Base-by-base conservation (phyloP, 192 early-diverging fungal species). In the Lunasporangiospora selenospora region DNA sequence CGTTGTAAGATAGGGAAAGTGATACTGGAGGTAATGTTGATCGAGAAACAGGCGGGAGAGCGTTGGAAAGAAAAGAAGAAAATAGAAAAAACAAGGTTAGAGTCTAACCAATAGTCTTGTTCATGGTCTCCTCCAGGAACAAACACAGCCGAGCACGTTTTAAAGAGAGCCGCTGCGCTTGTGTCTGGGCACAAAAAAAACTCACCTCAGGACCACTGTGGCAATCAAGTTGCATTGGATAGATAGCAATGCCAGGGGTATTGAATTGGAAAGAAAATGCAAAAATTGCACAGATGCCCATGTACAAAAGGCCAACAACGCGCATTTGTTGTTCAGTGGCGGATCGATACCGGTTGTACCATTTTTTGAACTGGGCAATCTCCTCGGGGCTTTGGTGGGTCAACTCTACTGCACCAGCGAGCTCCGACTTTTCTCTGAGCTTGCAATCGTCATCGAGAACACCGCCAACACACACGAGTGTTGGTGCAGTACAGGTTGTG, bases 271-370 rank as follows among this genome's bases (percentile, higher is more conserved):
- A 62, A 0, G 12, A 8, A 0, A 53, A 10, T 2, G 31, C 69
- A 4, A 73, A 26, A 6, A 51, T 31, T 10, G 27, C 19, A 19
- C 37, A 33, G 8, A 73, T 2, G 37, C 46, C 2, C 48, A 63
- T 46, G 34, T 57, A 73, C 2, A 41, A 8, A 3, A 53, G 34
- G 12, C 41, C 69, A 2, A 52, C 40, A 12, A 16, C 10, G 13
- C 62, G 38, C 47, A 73, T 73, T 24, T 73, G 69, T 36, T 26
- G 39, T 32, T 73, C 69, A 4, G 69, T 58, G 3, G 26, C 55
- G n/a, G 33, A 29, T 30, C 55, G 40, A 37, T 73, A 73, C 5
- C 69, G 55, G 26, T 73, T 73, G 34, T 73, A 63, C 69, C 69
- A 73, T 11, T 52, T 63, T 27, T 63, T 73, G 32, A 55, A 47